Base-by-base conservation (phyloP, 257 asterid species). In the Nicotiana attenuata region DNA sequence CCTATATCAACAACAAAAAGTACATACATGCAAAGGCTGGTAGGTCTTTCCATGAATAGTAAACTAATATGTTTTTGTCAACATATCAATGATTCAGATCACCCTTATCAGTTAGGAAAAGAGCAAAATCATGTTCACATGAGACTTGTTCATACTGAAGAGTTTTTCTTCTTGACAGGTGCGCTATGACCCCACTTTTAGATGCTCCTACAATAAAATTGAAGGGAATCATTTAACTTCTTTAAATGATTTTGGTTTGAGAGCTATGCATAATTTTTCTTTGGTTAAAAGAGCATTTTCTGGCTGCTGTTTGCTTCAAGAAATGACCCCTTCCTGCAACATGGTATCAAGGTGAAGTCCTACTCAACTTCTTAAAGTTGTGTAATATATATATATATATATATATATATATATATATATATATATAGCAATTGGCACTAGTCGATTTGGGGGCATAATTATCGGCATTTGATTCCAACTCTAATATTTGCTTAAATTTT, bases 91-190 rank as follows among this genome's bases (percentile, higher is more conserved):
- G 78, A 45, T 71, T 71, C 45, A 75, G 7, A 75, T 7, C 63
- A 50, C 24, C 45, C 26, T 50, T 50, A 75, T 50, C 63, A 75
- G 16, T 7, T 22, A 3, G 63, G 24, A 6, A 15, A 50, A 75
- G 52, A 15, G 26, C 64, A 67, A 67, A 50, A 47, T 50, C 45
- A 75, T 50, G 4, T 50, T 75, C 80, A 75, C 80, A 75, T 50
- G 80, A 75, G 80, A 50, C 80, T 75, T 75, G 80, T 75, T 75
- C 79, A 75, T 75, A 75, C 24, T 73, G 79, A 69, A 10, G 33
- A 69, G 56, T 68, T 68, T 29, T 38, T 68, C 50, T 11, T 59
- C 29, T 38, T 67, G 76, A 50, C 45, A 75, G 45, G 26, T 75
- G 80, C 50, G 61, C 80, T 50, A 50, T 38, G 80, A 75, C 45